phyloP scores from a whole-genome alignment of 2,329 filamentous ascomycete genomes.

The Orbilia quercus region DNA sequence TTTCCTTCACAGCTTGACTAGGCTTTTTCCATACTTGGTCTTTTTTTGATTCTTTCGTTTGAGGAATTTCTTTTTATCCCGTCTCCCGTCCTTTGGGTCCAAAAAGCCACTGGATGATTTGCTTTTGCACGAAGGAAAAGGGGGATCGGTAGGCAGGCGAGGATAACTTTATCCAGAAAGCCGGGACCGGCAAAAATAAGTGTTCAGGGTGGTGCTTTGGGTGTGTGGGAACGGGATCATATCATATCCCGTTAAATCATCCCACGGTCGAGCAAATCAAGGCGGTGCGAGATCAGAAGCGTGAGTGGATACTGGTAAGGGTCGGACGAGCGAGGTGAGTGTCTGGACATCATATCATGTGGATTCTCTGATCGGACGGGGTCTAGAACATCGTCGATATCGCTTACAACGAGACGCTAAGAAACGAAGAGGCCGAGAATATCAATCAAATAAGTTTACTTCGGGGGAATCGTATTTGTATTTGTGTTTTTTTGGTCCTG shows the following conservation, averaged over 20 bases:
- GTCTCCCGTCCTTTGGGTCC: constrained; percentile 45
- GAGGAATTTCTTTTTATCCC: constrained; percentile 7
- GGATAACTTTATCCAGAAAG: constrained; percentile 41
- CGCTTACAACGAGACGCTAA: background rate
- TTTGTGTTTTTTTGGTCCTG: background rate
- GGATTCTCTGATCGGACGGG: background rate
- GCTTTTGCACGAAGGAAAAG: constrained; percentile 18
- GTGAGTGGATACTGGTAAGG: constrained; percentile 26
- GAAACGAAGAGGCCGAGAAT: background rate
- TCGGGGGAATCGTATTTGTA: background rate
- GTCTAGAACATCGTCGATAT: constrained; percentile 7
- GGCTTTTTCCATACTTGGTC: background rate
- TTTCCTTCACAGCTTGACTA: background rate
- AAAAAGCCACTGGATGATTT: constrained; percentile 16
- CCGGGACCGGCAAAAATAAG: constrained; percentile 25
- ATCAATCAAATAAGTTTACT: too few species aligned
- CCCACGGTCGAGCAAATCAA: background rate
- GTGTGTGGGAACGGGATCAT: constrained; percentile 1
- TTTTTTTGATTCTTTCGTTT: too few species aligned
- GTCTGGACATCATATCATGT: background rate
- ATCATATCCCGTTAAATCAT: constrained; percentile 2
- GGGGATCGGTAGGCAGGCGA: background rate
- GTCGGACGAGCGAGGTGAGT: background rate
- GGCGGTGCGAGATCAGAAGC: background rate
- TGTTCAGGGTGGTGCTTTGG: constrained; percentile 1